A percentile compares a stretch with the other conserved stretches of the same genome.
Conservation (phyloP, 768 basidiomycete genomes). For the Psilocybe cubensis region DNA sequence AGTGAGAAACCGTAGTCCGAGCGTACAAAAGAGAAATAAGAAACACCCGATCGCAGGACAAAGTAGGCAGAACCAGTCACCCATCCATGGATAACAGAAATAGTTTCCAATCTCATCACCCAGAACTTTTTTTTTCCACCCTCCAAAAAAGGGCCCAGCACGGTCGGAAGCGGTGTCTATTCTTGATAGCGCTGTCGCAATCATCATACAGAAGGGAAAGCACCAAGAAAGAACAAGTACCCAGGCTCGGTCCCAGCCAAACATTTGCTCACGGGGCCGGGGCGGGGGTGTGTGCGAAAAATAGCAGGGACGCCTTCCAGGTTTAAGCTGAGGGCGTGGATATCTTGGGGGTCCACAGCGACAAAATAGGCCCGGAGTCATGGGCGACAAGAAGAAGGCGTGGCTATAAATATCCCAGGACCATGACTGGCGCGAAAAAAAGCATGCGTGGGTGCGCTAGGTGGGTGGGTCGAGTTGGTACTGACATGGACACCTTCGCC, state of each 20-base stretch:
- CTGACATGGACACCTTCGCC: background rate
- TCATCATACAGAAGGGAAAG: too few species aligned
- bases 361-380: conserved; percentile 13
- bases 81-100: conserved; percentile 1
- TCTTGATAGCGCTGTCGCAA: background rate
- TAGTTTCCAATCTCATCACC: background rate
- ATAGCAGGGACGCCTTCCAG: conserved; percentile 7
- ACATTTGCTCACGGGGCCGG: conserved; percentile 3
- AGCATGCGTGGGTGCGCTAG: background rate
- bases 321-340: conserved; percentile 7
- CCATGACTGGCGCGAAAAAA: background rate
- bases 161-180: background rate
- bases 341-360: conserved; percentile 16
- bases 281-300: too few species aligned
- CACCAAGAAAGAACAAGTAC: conserved; percentile 2
- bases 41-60: background rate
- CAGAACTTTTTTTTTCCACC: background rate
- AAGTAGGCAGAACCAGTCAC: background rate
- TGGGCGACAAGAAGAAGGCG: conserved; percentile 4
- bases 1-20: background rate
- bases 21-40: background rate
- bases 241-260: conserved; percentile 10
- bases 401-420: conserved; percentile 2
- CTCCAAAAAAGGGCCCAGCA: background rate
- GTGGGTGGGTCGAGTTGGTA: background rate